Percentiles rank a stretch among this genome's conserved stretches.
Conservation (phyloP, 371 early-diverging fungal species). For the Mucor circinelloides region DNA sequence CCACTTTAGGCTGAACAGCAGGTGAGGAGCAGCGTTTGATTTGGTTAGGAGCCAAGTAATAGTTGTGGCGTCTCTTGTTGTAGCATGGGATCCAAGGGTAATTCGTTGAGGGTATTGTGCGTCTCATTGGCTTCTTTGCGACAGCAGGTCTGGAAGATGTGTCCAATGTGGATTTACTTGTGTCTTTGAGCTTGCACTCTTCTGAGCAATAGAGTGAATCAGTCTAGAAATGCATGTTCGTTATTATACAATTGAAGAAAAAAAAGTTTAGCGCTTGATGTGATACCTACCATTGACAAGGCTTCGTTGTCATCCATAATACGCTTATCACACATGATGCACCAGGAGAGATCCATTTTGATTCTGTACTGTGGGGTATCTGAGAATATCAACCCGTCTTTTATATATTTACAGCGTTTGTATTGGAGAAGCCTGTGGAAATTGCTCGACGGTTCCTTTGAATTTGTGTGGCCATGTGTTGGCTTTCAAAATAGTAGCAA, state of each 20-base stretch:
- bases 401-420: neutral
- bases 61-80: constrained; percentile 15
- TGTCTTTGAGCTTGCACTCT: constrained; percentile 1
- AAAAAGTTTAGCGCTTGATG: neutral
- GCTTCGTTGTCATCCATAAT: neutral
- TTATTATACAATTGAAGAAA: neutral
- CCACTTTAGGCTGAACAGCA: constrained; percentile 1
- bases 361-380: neutral
- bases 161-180: neutral
- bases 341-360: constrained; percentile 31
- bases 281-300: neutral
- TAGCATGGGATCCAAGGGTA: constrained; percentile 22
- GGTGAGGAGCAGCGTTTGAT: neutral
- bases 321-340: constrained; percentile 31
- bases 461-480: neutral
- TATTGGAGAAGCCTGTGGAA: neutral
- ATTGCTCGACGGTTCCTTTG: neutral
- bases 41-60: constrained; percentile 1
- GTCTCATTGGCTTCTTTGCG: neutral
- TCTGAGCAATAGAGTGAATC: constrained; percentile 6
- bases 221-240: neutral
- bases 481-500: neutral
- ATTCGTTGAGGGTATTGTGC: neutral
- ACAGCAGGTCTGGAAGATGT: neutral
- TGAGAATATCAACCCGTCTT: neutral